Conservation (phyloP, 805 yeast species). For the Sungouiozyma ichnusensis region DNA sequence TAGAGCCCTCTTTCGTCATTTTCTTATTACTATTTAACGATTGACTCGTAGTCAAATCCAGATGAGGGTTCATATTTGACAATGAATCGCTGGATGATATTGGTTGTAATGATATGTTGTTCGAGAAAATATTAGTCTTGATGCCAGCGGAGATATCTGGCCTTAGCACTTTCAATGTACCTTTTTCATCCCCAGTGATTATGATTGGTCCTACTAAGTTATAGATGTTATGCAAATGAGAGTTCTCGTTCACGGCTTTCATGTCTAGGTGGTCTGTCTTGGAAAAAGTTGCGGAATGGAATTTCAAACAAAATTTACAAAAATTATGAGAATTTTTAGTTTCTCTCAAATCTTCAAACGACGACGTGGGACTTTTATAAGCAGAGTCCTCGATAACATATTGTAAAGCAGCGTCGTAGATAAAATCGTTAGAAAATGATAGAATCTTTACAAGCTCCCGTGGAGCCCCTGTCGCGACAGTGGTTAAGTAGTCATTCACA, state of each 20-base stretch:
- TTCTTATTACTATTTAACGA: not conserved
- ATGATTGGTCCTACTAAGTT: conserved; percentile 39
- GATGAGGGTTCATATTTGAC: not conserved
- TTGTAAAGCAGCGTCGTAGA: conserved; percentile 47
- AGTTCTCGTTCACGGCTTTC: not conserved
- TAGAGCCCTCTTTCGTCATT: not conserved
- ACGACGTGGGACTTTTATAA: not conserved
- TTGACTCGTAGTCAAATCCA: not conserved
- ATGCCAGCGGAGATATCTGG: conserved; percentile 57
- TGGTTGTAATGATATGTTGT: not conserved
- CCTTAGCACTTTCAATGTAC: conserved; percentile 66
- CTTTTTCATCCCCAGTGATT: conserved; percentile 67
- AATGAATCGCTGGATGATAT: not conserved
- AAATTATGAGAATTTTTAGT: not conserved
- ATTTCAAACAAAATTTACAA: not conserved
- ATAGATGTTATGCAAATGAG: conserved; percentile 15
- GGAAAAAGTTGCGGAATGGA: not conserved
- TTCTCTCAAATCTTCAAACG: not conserved
- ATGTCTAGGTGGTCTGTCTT: not conserved
- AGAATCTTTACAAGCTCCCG: conserved; percentile 50
- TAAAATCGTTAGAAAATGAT: conserved; percentile 66
- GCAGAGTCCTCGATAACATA: conserved; percentile 10
- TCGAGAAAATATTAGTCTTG: conserved; percentile 28
- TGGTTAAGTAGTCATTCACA: conserved; percentile 64
- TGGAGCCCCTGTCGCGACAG: conserved; percentile 73